A percentile compares a stretch with the other conserved stretches of the same genome.
phyloP scores from a whole-genome alignment of 1,284 basidiomycete species.

The Abortiporus biennis region DNA sequence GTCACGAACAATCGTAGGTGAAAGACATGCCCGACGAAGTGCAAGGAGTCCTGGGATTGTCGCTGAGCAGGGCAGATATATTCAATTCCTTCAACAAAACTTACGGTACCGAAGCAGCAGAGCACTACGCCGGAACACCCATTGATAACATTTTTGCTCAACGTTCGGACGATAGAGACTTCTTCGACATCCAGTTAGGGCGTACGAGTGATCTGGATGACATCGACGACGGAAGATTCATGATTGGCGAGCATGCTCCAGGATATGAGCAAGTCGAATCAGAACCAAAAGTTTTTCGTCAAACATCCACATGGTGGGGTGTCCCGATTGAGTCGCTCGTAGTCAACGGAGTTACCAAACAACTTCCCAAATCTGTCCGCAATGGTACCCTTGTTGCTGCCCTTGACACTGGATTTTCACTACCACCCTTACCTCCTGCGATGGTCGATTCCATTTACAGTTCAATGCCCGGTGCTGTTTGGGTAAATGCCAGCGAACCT shows the following conservation, averaged over 20 bases:
- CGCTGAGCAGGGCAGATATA: constrained; percentile 31
- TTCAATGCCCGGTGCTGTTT: constrained; percentile 19
- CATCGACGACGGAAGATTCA: constrained; percentile 20
- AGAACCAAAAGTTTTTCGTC: constrained; percentile 27
- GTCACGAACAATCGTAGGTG: too few species aligned
- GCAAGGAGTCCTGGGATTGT: constrained; percentile 61
- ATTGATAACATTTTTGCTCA: constrained; percentile 24
- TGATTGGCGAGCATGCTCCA: constrained; percentile 28
- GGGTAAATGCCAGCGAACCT: constrained; percentile 9
- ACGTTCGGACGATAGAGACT: constrained; percentile 26
- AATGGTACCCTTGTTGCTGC: constrained; percentile 19
- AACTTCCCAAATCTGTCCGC: constrained; percentile 19
- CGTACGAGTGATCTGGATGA: constrained; percentile 12
- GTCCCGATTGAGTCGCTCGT: constrained; percentile 20
- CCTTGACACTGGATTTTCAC: constrained; percentile 23
- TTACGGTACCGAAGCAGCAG: constrained; percentile 13
- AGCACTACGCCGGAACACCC: constrained; percentile 10
- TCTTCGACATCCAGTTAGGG: constrained; percentile 18
- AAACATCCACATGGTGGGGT: constrained; percentile 21
- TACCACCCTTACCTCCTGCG: constrained; percentile 17
- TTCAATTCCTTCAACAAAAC: neutral
- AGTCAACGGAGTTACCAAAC: constrained; percentile 20
- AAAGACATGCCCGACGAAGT: too few species aligned
- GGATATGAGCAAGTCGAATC: constrained; percentile 1
- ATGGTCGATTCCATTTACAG: constrained; percentile 24